These are phyloP conservation scores for Typha latifolia DNA, from an alignment of 176 grass and related monocot genomes.

Conservation along the genomic window DNA sequence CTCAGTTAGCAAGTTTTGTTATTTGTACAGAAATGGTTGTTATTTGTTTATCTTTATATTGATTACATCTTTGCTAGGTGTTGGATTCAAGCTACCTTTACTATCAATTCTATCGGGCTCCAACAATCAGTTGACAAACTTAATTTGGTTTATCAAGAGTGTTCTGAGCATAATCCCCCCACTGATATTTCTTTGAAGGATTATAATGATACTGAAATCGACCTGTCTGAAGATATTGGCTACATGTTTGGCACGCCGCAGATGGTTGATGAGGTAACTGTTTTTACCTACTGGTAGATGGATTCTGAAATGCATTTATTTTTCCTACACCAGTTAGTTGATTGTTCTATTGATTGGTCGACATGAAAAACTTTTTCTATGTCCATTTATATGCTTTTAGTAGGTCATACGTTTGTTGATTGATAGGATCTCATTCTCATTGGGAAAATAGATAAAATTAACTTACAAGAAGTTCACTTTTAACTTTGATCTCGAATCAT, in stretches of 20 bases:
- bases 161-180: constrained; percentile 19
- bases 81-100: constrained; percentile 92
- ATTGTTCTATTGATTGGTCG: not conserved
- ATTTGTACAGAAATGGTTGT: not conserved
- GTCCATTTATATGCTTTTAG: too few species aligned
- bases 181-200: constrained; percentile 19
- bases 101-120: constrained; percentile 16
- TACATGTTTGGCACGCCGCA: constrained; percentile 51
- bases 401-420: not conserved
- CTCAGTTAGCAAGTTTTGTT: too few species aligned
- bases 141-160: constrained; percentile 24
- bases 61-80: constrained; percentile 22
- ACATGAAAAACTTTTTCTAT: too few species aligned
- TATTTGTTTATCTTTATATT: constrained; percentile 3
- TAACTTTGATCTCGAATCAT: too few species aligned
- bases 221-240: constrained; percentile 53
- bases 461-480: too few species aligned
- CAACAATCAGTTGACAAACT: constrained; percentile 13
- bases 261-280: constrained; percentile 62
- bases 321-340: not conserved
- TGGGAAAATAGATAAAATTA: not conserved
- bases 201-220: constrained; percentile 42
- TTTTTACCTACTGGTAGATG: not conserved
- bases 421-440: not conserved
- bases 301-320: not conserved